Evolutionary conservation across 1,284 basidiomycete genomes (phyloP), one percentile per base, ranked within the genome.

Genomic region (Pseudomicrostroma phylloplanum): DNA sequence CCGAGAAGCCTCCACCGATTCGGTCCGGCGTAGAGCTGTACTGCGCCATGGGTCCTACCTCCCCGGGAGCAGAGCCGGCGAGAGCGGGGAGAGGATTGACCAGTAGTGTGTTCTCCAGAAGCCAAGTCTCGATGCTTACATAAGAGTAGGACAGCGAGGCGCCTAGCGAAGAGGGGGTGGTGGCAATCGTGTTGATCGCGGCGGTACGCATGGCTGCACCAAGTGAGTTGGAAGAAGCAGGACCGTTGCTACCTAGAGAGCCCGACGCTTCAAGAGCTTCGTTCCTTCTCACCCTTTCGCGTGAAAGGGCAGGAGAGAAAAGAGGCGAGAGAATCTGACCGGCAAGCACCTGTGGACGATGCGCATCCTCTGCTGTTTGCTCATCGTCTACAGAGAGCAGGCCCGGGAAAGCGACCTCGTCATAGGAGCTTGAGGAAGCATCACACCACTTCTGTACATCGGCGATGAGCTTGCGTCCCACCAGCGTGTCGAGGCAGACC

Each of bases 361-460:
- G 13, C 21, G 6, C 51, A 26, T 54, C 51, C 51, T 23, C 13
- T 6, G 15, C 51, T 25, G 21, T 19, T 15, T 26, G 19, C 3
- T 12, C 46, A 4, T 54, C 51, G 17, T 48, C 12, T 6, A 15
- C 51, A 26, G 19, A 54, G 15, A 25, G 17, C 51, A 54, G 25
- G 21, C 51, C 51, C 13, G 15, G 7, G 25, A 54, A 54, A 25
- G 17, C 13, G 21, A 54, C 17, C n/a, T 21, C 51, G 51, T 25
- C 51, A 25, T 19, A 54, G 43, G 43, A 36, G n/a, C 46, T 25
- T 25, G 51, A 19, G 21, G 19, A 15, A 15, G 17, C 51, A 15
- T 54, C 51, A 19, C 51, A 54, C 51, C 51, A 54, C 15, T 7
- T 26, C 51, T 54, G 51, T 19, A 54, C 25, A 26, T 54, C 51